These are phyloP conservation scores for Calonectria pteridis DNA, from an alignment of 2,329 filamentous ascomycete species.

Conservation along the genomic window DNA sequence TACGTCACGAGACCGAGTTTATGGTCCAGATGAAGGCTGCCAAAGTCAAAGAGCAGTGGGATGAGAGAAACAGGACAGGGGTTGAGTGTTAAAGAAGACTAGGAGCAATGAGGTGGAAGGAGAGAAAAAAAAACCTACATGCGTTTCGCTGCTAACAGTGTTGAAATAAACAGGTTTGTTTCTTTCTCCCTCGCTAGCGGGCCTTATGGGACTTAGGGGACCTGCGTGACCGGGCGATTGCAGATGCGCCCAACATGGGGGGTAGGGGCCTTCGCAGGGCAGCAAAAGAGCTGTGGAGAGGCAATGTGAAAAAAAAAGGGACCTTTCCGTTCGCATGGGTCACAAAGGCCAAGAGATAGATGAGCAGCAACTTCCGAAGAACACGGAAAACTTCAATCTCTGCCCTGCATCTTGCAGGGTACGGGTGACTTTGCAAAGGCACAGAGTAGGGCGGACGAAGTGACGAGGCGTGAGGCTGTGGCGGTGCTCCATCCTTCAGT, in stretches of 20 bases:
- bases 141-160: slow-evolving; percentile 8
- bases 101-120: neutral
- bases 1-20: neutral
- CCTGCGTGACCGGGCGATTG: slow-evolving; percentile 29
- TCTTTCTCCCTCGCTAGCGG: neutral
- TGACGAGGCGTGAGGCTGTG: neutral
- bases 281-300: slow-evolving; percentile 15
- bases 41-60: neutral
- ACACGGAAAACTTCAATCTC: neutral
- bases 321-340: slow-evolving; percentile 18
- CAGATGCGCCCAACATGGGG: slow-evolving; percentile 32
- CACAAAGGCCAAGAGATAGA: slow-evolving; percentile 4
- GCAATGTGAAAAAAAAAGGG: neutral
- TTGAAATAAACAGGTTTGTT: slow-evolving; percentile 39
- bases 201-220: slow-evolving; percentile 20
- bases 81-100: no score
- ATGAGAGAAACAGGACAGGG: neutral
- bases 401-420: neutral
- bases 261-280: slow-evolving; percentile 13
- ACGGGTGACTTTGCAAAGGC: neutral
- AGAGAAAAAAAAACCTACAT: neutral
- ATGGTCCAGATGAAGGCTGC: neutral
- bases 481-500: slow-evolving; percentile 14
- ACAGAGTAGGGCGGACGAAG: neutral
- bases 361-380: neutral